Conservation (phyloP, 164 flowering plant genomes). For the Berberis thunbergii region DNA sequence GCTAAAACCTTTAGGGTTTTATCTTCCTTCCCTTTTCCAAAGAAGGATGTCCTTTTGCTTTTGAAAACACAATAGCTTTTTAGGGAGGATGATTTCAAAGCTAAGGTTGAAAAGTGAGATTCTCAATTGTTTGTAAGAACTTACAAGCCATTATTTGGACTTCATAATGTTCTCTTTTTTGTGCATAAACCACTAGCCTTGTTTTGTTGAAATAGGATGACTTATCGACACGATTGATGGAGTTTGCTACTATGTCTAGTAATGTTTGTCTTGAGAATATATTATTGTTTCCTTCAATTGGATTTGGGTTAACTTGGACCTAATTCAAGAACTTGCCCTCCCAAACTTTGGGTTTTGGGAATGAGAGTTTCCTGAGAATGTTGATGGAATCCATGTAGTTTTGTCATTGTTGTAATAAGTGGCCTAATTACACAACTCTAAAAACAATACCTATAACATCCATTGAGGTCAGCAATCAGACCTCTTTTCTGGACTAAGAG, state of each 20-base stretch:
- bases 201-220: not conserved
- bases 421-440: too few relatives aligned
- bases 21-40: not conserved
- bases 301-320: not conserved
- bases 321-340: not conserved
- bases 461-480: too few relatives aligned
- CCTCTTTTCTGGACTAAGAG: too few relatives aligned
- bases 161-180: not conserved
- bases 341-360: not conserved
- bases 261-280: not conserved
- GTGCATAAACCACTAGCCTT: not conserved
- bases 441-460: too few relatives aligned
- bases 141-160: not conserved
- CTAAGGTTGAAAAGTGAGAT: slow-evolving; percentile 4
- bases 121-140: not conserved
- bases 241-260: not conserved
- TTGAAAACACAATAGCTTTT: slow-evolving; percentile 1
- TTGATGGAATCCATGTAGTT: too few relatives aligned
- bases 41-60: not conserved
- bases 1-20: not conserved
- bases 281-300: not conserved
- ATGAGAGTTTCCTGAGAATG: not conserved
- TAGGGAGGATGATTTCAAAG: not conserved
- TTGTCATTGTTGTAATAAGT: too few relatives aligned
- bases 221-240: not conserved